A percentile compares a stretch with the other conserved stretches of the same genome.
These are phyloP conservation scores for Blastobotrys arbuscula DNA, from an alignment of 1,139 yeast species.

Conservation along the genomic window DNA sequence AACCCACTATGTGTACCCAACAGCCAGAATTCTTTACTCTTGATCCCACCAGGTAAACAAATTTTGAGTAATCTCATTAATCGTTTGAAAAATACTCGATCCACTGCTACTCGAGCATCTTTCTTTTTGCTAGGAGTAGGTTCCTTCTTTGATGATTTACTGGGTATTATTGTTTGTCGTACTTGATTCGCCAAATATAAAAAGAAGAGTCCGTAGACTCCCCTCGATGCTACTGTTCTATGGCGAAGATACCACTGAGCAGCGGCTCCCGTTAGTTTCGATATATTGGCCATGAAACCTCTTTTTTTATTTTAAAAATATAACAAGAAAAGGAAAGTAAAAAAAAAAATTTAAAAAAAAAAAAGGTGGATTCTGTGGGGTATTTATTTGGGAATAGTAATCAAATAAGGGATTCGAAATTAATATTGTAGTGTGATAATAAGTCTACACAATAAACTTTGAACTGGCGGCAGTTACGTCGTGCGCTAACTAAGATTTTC, in stretches of 20 bases:
- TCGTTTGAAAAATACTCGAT: constrained; percentile 29
- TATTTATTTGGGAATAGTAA: no score
- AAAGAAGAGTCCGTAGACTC: constrained; percentile 26
- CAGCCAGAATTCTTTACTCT: constrained; percentile 35
- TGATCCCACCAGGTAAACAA: constrained; percentile 34
- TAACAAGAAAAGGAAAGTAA: background rate
- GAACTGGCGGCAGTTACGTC: no score
- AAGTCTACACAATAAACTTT: background rate
- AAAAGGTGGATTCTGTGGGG: background rate
- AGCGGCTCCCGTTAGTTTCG: constrained; percentile 18
- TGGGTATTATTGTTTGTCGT: constrained; percentile 23
- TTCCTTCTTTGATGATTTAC: constrained; percentile 12
- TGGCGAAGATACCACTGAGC: constrained; percentile 22
- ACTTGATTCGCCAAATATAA: constrained; percentile 23
- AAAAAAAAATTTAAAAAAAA: background rate
- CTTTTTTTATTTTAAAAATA: no score
- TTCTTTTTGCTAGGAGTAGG: constrained; percentile 1
- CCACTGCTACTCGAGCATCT: constrained; percentile 30
- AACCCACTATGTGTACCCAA: constrained; percentile 56
- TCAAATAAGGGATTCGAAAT: no score
- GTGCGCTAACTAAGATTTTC: no score
- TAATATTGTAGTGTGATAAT: no score
- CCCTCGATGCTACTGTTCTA: constrained; percentile 26
- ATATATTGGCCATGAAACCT: constrained; percentile 18
- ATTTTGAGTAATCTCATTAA: constrained; percentile 31